Evolutionary conservation across 1,284 basidiomycete species (phyloP), one percentile per base, ranked within the genome.

Genomic region (Agroathelia rolfsii): DNA sequence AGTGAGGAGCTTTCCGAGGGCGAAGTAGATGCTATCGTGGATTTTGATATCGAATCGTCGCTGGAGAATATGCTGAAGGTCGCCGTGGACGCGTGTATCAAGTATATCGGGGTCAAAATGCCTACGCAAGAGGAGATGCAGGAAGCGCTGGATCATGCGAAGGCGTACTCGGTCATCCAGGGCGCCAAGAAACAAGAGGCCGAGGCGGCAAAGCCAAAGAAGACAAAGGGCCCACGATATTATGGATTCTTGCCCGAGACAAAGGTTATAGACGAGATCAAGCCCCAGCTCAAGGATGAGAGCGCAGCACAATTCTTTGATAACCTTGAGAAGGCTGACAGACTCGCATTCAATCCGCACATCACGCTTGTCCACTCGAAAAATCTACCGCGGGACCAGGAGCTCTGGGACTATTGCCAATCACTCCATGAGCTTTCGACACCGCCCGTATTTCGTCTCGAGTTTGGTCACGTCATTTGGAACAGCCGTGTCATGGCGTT

Each of bases 351-450:
- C 9, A 56, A 66, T 4, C 90, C 93, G 1, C 94, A 98, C 53
- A 64, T 96, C 35, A 97, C 94, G 0, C 60, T 97, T 34, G 76
- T 83, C 6, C 94, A 98, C 53, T 56, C 59, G 41, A 80, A 77
- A 16, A 52, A 58, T 15, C 60, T 82, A 3, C 62, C 66, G 4
- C 59, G 36, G 4, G 69, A 69, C 24, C 35, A 55, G 36, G 51
- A 43, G 12, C 54, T 87, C 3, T 93, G 89, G 89, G 65, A 77
- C 5, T 56, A 59, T 11, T 90, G 84, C 45, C 45, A 50, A 13
- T 48, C 42, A 5, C 53, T 89, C 7, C 59, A 69, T 16, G 51
- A 47, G 16, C 46, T 67, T 22, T 40, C 52, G 0, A 36, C 41
- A 1, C 60, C 69, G 3, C 75, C 79, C 1, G 42, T 71, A 37